Evolutionary conservation across 2,329 filamentous ascomycete species (phyloP).

Genomic region (Endoconidiophora polonica): DNA sequence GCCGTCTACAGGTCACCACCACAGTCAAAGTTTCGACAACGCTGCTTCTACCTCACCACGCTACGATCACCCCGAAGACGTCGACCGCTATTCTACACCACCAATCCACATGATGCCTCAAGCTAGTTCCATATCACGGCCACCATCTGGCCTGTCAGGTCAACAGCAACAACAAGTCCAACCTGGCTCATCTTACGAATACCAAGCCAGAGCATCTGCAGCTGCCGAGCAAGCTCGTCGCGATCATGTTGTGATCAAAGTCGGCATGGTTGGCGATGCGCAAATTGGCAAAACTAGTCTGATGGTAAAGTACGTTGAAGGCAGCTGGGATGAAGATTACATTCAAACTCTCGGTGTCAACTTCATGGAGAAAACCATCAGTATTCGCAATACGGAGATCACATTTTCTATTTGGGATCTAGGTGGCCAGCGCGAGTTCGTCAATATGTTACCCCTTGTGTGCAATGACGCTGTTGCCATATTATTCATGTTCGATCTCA

Average conservation of each 20-base stretch:
- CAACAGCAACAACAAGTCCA: constrained; percentile 27
- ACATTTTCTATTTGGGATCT: constrained; percentile 99
- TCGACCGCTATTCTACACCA: constrained; percentile 32
- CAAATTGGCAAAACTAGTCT: constrained; percentile 98
- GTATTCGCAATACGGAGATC: constrained; percentile 97
- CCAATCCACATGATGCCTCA: constrained; percentile 25
- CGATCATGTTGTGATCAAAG: constrained; percentile 88
- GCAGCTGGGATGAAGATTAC: constrained; percentile 98
- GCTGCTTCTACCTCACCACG: constrained; percentile 18
- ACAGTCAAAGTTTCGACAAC: constrained; percentile 35
- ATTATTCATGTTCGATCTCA: constrained; percentile 98
- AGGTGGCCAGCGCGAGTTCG: constrained; percentile 93
- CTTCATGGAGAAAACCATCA: constrained; percentile 99
- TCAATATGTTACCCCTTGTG: constrained; percentile 98
- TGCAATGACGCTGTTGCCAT: constrained; percentile 98
- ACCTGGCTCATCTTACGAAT: constrained; percentile 20
- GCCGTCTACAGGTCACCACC: constrained; percentile 21
- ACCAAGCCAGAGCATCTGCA: constrained; percentile 16
- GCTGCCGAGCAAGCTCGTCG: constrained; percentile 29
- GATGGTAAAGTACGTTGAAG: constrained; percentile 99
- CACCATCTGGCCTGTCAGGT: constrained; percentile 35
- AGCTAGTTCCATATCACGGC: constrained; percentile 27
- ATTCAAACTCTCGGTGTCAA: constrained; percentile 98
- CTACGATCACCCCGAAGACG: constrained; percentile 18
- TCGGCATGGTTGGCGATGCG: constrained; percentile 97